These are phyloP conservation scores for Omphalotus guepiniiformis DNA, from an alignment of 768 basidiomycete species.

Conservation along the genomic window DNA sequence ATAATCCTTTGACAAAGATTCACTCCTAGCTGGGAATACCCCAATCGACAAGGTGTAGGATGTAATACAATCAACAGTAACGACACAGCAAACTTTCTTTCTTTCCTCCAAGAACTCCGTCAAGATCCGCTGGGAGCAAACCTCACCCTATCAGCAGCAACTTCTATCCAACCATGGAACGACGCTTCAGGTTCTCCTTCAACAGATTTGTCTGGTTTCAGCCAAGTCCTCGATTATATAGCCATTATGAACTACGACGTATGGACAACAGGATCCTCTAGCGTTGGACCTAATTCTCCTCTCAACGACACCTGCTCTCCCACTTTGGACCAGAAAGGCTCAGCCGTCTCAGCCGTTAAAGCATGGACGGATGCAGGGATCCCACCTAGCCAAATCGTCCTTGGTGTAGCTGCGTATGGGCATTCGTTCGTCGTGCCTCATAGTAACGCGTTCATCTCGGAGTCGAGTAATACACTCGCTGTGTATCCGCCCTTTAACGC, in stretches of 20 bases:
- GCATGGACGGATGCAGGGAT: constrained; percentile 80
- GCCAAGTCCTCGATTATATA: constrained; percentile 53
- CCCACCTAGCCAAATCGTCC: constrained; percentile 63
- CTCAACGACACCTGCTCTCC: constrained; percentile 73
- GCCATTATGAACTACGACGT: constrained; percentile 55
- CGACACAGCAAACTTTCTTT: constrained; percentile 76
- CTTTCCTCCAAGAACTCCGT: constrained; percentile 70
- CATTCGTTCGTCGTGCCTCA: constrained; percentile 58
- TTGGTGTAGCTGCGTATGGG: constrained; percentile 84
- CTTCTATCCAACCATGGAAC: constrained; percentile 36
- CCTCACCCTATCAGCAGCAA: constrained; percentile 53
- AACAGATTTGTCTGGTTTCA: constrained; percentile 68
- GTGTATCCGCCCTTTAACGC: constrained; percentile 49
- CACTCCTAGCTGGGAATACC: constrained; percentile 75
- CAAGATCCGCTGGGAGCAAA: constrained; percentile 42
- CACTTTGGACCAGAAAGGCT: constrained; percentile 56
- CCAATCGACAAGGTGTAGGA: constrained; percentile 57
- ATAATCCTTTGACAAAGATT: not conserved
- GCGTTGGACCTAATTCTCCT: constrained; percentile 81
- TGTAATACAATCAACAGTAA: constrained; percentile 58
- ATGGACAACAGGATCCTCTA: constrained; percentile 24
- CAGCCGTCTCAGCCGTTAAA: constrained; percentile 67
- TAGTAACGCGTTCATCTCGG: constrained; percentile 28
- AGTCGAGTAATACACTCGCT: constrained; percentile 2
- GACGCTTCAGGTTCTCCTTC: constrained; percentile 55